phyloP scores from a whole-genome alignment of 2,329 filamentous ascomycete species.

The Onygenales sp. region DNA sequence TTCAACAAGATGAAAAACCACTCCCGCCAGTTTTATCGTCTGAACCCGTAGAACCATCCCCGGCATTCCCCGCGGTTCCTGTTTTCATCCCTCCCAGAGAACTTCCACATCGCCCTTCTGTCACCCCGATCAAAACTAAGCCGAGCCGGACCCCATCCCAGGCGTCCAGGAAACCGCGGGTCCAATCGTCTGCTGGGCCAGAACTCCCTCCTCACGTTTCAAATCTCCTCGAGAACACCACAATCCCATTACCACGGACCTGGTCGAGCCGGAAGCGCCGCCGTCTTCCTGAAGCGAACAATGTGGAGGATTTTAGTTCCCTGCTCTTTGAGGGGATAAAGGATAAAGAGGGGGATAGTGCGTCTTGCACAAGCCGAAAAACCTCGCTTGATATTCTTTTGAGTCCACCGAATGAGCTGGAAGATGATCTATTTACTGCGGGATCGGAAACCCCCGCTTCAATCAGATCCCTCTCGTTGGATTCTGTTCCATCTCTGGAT shows the following conservation, averaged over 20 bases:
- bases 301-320: slow-evolving; percentile 44
- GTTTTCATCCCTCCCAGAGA: slow-evolving; percentile 6
- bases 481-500: slow-evolving; percentile 48
- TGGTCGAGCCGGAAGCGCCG: slow-evolving; percentile 30
- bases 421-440: slow-evolving; percentile 28
- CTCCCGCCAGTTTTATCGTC: slow-evolving; percentile 1
- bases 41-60: background rate
- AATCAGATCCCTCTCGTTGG: slow-evolving; percentile 45
- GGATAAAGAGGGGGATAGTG: slow-evolving; percentile 36
- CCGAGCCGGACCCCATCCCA: slow-evolving; percentile 29
- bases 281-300: slow-evolving; percentile 30
- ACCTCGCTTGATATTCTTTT: slow-evolving; percentile 47
- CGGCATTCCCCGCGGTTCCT: slow-evolving; percentile 12
- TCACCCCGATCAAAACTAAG: slow-evolving; percentile 16
- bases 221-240: slow-evolving; percentile 49
- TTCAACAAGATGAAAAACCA: slow-evolving; percentile 12
- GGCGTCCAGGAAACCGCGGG: slow-evolving; percentile 8
- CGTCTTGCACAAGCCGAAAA: slow-evolving; percentile 24
- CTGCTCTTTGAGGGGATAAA: slow-evolving; percentile 43
- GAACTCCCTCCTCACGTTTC: slow-evolving; percentile 48
- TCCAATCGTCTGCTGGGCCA: slow-evolving; percentile 21
- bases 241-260: slow-evolving; percentile 45
- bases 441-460: slow-evolving; percentile 37
- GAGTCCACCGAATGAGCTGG: slow-evolving; percentile 42
- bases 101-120: slow-evolving; percentile 4